Base-by-base conservation (phyloP, 441 rosid species). In the Corymbia citriodora region DNA sequence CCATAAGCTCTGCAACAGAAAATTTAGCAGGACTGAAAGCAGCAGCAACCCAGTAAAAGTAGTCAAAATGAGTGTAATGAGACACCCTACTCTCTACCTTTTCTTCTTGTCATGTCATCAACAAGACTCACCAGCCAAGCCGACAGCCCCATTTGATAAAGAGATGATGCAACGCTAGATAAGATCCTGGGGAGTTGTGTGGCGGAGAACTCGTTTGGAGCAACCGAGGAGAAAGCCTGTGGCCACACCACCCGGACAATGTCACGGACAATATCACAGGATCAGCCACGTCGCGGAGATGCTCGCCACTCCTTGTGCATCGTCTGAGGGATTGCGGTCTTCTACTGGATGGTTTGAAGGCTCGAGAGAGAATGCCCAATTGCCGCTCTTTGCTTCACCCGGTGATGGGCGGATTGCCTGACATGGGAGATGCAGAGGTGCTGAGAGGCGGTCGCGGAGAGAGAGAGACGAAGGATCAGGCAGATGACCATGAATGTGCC, bases 41-140 rank as follows among this genome's bases (percentile, higher is more conserved):
- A 9, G 89, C 89, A 33, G 94, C 83, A 61, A 96, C 57, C 93
- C 93, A 94, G 63, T 92, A 94, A 55, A 94, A 95, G 90, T 94
- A 92, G 87, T 94, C 96, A 61, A 90, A 94, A 90, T 92, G 95
- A 7, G 95, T 90, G 45, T 94, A 89, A 87, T 89, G 93, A 3
- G 94, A 91, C 70, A 94, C 90, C 96, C 97, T 91, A 74, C 94
- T 94, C 9, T 40, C 27, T 40, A 6, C 83, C 50, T 74, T 10
- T 0, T 10, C 82, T 36, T 21, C 25, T 40, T 40, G 1, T 3
- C 83, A 40, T 40, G 29, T 40, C 83, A 74, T 74, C 83, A 74
- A 40, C 83, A 36, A 40, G 29, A 19, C 17, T 36, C 9, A 11
- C 83, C 83, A 21, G 11, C 16, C 29, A 74, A 40, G 83, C 82